Conservation (phyloP, 352 stramenopile genomes). For the Pythium folliculosum region DNA sequence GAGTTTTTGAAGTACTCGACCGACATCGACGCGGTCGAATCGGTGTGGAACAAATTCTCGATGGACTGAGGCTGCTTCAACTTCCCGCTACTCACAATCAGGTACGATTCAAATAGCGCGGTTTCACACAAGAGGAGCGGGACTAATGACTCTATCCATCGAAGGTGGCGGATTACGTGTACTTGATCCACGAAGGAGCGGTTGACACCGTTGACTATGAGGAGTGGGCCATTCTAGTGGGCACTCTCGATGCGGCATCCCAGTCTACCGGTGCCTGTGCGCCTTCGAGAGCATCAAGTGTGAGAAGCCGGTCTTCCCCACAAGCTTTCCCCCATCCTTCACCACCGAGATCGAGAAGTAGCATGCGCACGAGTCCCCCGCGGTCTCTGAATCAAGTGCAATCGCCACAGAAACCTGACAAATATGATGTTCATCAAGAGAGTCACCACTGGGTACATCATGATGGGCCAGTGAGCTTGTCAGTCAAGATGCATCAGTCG, state of each 20-base stretch:
- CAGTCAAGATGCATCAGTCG: conserved; percentile 37
- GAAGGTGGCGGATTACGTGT: conserved; percentile 75
- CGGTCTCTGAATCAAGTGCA: conserved; percentile 2
- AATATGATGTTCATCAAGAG: neutral
- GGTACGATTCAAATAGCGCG: conserved; percentile 25
- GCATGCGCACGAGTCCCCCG: conserved; percentile 5
- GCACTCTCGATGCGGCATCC: conserved; percentile 64
- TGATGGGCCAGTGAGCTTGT: conserved; percentile 21
- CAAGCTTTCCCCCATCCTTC: neutral
- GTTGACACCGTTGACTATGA: conserved; percentile 56
- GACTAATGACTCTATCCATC: neutral
- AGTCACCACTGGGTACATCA: neutral
- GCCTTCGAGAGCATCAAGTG: neutral
- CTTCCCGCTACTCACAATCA: conserved; percentile 71
- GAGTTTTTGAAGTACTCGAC: conserved; percentile 61
- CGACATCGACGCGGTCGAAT: conserved; percentile 44
- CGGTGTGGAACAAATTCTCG: conserved; percentile 54
- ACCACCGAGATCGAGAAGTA: conserved; percentile 4
- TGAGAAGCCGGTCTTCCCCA: conserved; percentile 6
- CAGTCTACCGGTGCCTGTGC: conserved; percentile 27
- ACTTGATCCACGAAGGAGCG: conserved; percentile 66
- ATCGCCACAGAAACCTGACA: neutral
- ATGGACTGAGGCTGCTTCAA: conserved; percentile 52
- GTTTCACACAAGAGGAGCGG: too few relatives aligned
- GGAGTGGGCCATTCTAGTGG: conserved; percentile 69